Evolutionary conservation across 179 eudicot genomes (phyloP).

Genomic region (Pouteria campechiana): DNA sequence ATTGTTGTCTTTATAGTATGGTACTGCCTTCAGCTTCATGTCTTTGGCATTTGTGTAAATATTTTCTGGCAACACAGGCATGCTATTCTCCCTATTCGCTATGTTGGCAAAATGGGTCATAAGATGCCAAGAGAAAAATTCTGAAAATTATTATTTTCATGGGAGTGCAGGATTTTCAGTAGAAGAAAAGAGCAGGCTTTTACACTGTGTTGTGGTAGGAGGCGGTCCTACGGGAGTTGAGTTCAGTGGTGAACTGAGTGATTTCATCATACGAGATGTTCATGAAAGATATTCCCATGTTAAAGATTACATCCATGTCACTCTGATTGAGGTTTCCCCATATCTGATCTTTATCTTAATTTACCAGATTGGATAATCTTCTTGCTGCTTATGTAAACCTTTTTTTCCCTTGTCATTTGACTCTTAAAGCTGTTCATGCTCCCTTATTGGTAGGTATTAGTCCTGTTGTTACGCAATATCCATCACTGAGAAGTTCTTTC

Average conservation of each 20-base stretch:
- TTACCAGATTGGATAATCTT: neutral
- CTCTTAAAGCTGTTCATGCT: neutral
- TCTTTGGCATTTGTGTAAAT: no score
- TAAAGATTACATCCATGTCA: constrained; percentile 78
- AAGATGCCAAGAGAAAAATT: neutral
- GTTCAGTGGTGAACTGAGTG: constrained; percentile 97
- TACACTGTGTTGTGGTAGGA: constrained; percentile 95
- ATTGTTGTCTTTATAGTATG: no score
- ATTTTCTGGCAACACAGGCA: no score
- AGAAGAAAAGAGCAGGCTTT: constrained; percentile 71
- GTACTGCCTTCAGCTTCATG: no score
- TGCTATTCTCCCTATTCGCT: no score
- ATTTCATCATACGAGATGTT: constrained; percentile 82
- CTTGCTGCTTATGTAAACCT: neutral
- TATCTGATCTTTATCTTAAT: neutral
- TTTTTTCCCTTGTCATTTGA: neutral
- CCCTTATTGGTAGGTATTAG: no score
- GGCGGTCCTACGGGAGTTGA: constrained; percentile 99
- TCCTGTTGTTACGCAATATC: no score
- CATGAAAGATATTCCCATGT: constrained; percentile 76
- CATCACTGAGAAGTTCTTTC: neutral
- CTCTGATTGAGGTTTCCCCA: constrained; percentile 72
- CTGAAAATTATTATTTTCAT: constrained; percentile 3
- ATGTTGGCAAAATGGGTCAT: neutral
- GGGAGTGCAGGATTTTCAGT: constrained; percentile 57